Evolutionary conservation across 352 stramenopile genomes (phyloP).

Genomic region (Globisporangium cystogenes): DNA sequence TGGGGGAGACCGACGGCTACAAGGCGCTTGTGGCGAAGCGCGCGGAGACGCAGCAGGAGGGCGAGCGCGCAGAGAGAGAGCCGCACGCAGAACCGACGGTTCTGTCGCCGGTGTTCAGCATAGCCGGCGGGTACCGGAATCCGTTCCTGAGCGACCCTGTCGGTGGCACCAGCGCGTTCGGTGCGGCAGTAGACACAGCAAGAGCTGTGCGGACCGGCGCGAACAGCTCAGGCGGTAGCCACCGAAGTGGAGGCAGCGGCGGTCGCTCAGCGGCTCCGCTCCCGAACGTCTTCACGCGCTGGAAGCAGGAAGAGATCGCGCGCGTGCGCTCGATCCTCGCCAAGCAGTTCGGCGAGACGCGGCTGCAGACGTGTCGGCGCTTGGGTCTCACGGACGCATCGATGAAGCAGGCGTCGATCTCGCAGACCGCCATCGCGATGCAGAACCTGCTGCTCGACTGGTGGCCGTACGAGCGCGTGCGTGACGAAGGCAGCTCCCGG

Average conservation of each 20-base stretch:
- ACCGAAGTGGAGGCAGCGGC: too few relatives aligned
- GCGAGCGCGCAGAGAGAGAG: constrained; percentile 11
- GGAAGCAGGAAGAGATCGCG: constrained; percentile 38
- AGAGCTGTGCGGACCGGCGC: neutral
- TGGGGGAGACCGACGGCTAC: constrained; percentile 60
- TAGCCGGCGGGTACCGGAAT: constrained; percentile 2
- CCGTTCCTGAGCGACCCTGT: constrained; percentile 8
- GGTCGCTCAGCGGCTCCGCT: constrained; percentile 7
- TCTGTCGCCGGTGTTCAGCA: neutral
- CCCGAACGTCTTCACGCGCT: constrained; percentile 47
- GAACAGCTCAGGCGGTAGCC: too few relatives aligned
- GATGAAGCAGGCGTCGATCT: constrained; percentile 42
- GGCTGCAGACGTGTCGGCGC: constrained; percentile 48
- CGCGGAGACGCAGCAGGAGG: constrained; percentile 21
- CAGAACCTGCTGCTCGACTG: constrained; percentile 69
- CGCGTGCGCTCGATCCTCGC: constrained; percentile 36
- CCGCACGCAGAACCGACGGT: constrained; percentile 3
- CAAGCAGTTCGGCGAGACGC: constrained; percentile 58
- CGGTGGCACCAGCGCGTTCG: neutral
- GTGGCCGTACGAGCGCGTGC: constrained; percentile 27
- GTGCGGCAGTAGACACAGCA: neutral
- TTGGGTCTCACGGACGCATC: constrained; percentile 59
- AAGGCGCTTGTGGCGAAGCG: constrained; percentile 34
- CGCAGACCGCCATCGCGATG: constrained; percentile 41
- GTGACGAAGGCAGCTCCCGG: constrained; percentile 39